phyloP scores from a whole-genome alignment of 108 stramenopile species.

The Epithemia pelagica region DNA sequence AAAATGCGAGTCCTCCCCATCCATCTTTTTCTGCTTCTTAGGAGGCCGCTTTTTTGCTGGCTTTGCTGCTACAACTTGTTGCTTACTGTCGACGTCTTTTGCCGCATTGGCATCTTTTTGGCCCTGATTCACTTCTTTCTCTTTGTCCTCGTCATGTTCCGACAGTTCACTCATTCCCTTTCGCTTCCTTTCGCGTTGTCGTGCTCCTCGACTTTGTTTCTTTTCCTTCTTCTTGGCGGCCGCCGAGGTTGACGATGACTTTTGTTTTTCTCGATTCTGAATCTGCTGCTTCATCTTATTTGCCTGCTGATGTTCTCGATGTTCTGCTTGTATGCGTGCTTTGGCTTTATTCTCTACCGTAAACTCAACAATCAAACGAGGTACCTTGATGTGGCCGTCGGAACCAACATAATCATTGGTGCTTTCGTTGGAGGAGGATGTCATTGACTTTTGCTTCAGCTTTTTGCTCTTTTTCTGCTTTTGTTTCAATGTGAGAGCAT shows the following conservation, averaged over 20 bases:
- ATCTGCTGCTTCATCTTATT: constrained; percentile 67
- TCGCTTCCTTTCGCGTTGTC: constrained; percentile 74
- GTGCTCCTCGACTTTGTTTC: constrained; percentile 54
- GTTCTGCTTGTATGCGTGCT: constrained; percentile 73
- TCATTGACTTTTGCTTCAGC: background rate
- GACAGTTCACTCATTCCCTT: constrained; percentile 5
- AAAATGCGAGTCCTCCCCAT: background rate
- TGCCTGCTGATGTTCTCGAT: constrained; percentile 57
- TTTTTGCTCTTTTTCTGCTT: constrained; percentile 34
- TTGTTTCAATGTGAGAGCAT: constrained; percentile 22
- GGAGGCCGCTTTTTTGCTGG: background rate
- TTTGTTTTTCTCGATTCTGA: constrained; percentile 33
- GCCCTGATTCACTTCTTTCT: background rate
- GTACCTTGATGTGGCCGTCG: constrained; percentile 45
- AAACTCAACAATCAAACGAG: constrained; percentile 82
- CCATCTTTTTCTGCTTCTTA: background rate
- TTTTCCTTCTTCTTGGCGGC: constrained; percentile 19
- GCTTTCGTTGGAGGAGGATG: constrained; percentile 23
- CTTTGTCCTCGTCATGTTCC: background rate
- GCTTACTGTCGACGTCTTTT: background rate
- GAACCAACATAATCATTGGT: constrained; percentile 20
- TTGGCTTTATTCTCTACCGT: constrained; percentile 82
- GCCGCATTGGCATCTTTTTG: background rate
- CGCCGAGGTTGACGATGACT: too few species aligned
- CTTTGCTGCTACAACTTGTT: background rate